A percentile compares a stretch with the other conserved stretches of the same genome.
These are phyloP conservation scores for Arthrobotrys sphaeroides DNA, from an alignment of 2,329 filamentous ascomycete genomes.

Conservation along the genomic window DNA sequence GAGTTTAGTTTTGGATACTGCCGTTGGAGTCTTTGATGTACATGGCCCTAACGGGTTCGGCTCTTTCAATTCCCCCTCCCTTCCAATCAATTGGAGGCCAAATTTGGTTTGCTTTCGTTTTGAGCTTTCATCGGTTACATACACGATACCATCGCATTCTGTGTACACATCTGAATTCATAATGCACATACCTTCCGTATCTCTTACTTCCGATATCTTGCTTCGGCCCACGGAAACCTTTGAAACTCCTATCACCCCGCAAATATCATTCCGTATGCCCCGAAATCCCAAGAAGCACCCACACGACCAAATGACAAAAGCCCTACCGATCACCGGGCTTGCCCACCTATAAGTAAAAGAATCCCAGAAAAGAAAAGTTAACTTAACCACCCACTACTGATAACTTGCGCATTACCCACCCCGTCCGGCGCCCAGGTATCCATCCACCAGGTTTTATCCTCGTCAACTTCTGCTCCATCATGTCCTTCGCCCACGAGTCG, in stretches of 20 bases:
- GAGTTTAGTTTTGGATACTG: neutral
- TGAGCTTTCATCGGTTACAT: neutral
- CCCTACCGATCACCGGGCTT: neutral
- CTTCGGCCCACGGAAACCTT: neutral
- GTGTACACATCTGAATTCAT: neutral
- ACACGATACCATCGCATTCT: neutral
- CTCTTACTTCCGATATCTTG: neutral
- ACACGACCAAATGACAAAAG: neutral
- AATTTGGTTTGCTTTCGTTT: neutral
- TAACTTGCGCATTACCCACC: constrained; percentile 17
- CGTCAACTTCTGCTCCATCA: constrained; percentile 12
- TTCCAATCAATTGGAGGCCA: neutral
- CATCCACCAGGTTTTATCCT: constrained; percentile 20
- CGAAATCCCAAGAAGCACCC: too few species aligned
- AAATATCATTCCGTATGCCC: neutral
- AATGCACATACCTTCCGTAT: neutral
- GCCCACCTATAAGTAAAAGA: neutral
- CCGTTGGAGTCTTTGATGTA: neutral
- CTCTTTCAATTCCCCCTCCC: neutral
- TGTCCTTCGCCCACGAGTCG: neutral
- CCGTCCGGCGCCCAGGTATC: constrained; percentile 47
- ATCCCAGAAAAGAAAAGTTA: neutral
- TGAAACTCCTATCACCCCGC: neutral
- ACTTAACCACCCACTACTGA: constrained; percentile 20
- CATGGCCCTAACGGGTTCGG: neutral